These are phyloP conservation scores for Russula sp. DNA, from an alignment of 768 basidiomycete genomes.

Conservation along the genomic window DNA sequence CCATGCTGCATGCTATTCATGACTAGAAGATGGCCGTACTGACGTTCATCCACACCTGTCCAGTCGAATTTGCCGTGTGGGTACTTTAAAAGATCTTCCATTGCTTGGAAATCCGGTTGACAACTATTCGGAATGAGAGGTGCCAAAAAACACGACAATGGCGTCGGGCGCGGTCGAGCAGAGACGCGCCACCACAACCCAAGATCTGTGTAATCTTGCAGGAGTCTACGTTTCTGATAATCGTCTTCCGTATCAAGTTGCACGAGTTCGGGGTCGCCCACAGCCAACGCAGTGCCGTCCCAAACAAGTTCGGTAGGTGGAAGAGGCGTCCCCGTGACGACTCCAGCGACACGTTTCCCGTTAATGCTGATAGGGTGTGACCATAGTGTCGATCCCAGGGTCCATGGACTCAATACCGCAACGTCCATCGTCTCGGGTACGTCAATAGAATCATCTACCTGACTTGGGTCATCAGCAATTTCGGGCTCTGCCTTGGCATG, in stretches of 20 bases:
- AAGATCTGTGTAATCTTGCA: slow-evolving; percentile 59
- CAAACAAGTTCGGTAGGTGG: slow-evolving; percentile 38
- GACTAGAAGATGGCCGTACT: slow-evolving; percentile 46
- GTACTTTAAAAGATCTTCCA: slow-evolving; percentile 41
- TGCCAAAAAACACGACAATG: slow-evolving; percentile 56
- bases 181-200: slow-evolving; percentile 60
- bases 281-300: slow-evolving; percentile 32
- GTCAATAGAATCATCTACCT: slow-evolving; percentile 36
- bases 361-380: slow-evolving; percentile 54
- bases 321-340: slow-evolving; percentile 60
- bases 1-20: slow-evolving; percentile 50
- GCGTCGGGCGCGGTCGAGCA: slow-evolving; percentile 42
- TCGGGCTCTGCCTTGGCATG: slow-evolving; percentile 43
- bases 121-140: slow-evolving; percentile 43
- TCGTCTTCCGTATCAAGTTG: slow-evolving; percentile 41
- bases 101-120: slow-evolving; percentile 51
- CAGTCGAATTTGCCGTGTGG: slow-evolving; percentile 50
- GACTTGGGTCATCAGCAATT: slow-evolving; percentile 47
- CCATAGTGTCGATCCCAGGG: slow-evolving; percentile 47
- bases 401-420: slow-evolving; percentile 60
- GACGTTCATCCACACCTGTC: slow-evolving; percentile 41
- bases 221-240: slow-evolving; percentile 38
- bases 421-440: slow-evolving; percentile 54
- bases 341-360: slow-evolving; percentile 44
- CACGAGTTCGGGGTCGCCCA: slow-evolving; percentile 31